phyloP scores from a whole-genome alignment of 768 basidiomycete genomes.

The Lentinus tigrinus region DNA sequence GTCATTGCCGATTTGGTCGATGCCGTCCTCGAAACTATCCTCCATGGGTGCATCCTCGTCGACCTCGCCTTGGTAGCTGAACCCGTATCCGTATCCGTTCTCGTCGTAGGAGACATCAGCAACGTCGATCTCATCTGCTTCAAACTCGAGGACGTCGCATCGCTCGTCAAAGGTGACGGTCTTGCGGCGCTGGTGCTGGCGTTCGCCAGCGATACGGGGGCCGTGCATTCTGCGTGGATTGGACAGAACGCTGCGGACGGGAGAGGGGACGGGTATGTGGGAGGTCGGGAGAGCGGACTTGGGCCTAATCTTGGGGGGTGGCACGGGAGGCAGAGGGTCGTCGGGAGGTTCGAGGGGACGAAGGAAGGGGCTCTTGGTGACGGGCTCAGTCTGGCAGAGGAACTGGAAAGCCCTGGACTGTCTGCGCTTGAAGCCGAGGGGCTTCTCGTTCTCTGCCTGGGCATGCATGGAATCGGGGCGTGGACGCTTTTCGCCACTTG shows the following conservation, averaged over 20 bases:
- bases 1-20: constrained; percentile 44
- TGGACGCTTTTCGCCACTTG: constrained; percentile 78
- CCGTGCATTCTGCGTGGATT: constrained; percentile 64
- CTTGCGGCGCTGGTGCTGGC: constrained; percentile 56
- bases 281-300: constrained; percentile 1
- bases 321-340: constrained; percentile 25
- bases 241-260: constrained; percentile 24
- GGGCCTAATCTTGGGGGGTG: constrained; percentile 17
- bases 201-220: constrained; percentile 53
- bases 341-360: constrained; percentile 30
- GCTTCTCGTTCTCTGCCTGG: constrained; percentile 70
- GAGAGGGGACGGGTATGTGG: constrained; percentile 21
- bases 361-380: constrained; percentile 78
- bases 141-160: constrained; percentile 82
- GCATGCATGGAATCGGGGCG: constrained; percentile 71
- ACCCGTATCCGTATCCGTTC: constrained; percentile 31
- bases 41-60: constrained; percentile 17
- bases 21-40: constrained; percentile 22
- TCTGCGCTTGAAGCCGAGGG: constrained; percentile 67
- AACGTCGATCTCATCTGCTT: constrained; percentile 50
- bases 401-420: constrained; percentile 76
- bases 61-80: constrained; percentile 8
- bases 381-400: constrained; percentile 72
- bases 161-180: constrained; percentile 79
- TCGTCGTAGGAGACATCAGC: constrained; percentile 45